These are phyloP conservation scores for Taiozyma onychis DNA, from an alignment of 1,139 yeast species.

Conservation along the genomic window DNA sequence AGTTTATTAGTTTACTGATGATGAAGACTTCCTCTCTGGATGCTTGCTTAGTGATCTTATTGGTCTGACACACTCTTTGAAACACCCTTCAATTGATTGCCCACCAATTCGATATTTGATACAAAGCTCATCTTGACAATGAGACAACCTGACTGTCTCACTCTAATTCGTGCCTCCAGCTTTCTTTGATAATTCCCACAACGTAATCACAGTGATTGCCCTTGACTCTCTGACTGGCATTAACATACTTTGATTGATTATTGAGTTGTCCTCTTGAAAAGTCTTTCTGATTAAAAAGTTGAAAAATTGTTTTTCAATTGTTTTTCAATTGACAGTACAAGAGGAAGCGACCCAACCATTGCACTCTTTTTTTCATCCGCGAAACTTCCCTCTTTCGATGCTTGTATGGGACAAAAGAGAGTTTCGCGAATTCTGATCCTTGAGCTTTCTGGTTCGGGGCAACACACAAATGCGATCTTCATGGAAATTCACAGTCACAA, in stretches of 20 bases:
- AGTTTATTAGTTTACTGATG: too few relatives aligned
- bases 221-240: not conserved
- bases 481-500: constrained; percentile 4
- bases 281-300: not conserved
- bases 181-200: not conserved
- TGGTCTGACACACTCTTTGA: not conserved
- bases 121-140: not conserved
- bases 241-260: constrained; percentile 1
- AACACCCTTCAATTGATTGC: not conserved
- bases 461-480: not conserved
- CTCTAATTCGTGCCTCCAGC: not conserved
- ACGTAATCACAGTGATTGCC: not conserved
- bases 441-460: constrained; percentile 1
- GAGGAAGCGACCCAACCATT: not conserved
- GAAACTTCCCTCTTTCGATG: not conserved
- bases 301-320: constrained; percentile 1
- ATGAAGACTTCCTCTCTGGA: too few relatives aligned
- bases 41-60: too few relatives aligned
- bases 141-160: not conserved
- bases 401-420: not conserved
- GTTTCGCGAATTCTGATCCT: not conserved
- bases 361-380: not conserved
- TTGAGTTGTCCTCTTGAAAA: not conserved
- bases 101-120: not conserved
- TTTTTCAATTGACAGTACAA: not conserved